Evolutionary conservation across 2,329 filamentous ascomycete species (phyloP).

Genomic region (Nemania sp.): DNA sequence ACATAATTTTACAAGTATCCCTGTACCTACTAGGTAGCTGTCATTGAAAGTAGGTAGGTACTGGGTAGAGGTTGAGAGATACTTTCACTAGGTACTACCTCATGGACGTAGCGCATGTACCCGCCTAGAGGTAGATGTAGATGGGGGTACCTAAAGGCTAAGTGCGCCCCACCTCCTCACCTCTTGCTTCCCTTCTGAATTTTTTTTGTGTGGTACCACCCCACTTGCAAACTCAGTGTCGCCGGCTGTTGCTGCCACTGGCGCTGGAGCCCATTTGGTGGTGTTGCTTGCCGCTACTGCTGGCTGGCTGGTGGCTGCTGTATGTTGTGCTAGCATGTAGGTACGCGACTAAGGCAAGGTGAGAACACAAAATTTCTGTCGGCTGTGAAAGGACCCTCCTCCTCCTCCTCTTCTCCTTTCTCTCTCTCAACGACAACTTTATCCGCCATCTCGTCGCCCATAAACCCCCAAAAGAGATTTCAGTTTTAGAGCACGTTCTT

Average conservation of each 20-base stretch:
- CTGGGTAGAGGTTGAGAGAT: not conserved
- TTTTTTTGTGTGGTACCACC: conserved; percentile 35
- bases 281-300: not conserved
- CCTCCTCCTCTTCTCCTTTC: conserved; percentile 54
- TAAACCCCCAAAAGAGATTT: conserved; percentile 63
- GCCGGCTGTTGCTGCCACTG: conserved; percentile 19
- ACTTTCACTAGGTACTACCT: no score
- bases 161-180: conserved; percentile 17
- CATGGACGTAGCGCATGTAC: no score
- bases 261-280: not conserved
- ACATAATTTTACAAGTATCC: no score
- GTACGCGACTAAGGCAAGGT: conserved; percentile 43
- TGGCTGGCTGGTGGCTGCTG: not conserved
- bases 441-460: conserved; percentile 59
- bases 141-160: not conserved
- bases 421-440: conserved; percentile 61
- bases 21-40: no score
- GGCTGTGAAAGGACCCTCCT: conserved; percentile 45
- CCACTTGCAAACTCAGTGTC: conserved; percentile 21
- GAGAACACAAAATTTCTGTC: conserved; percentile 51
- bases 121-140: not conserved
- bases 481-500: conserved; percentile 63
- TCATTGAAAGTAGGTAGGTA: not conserved
- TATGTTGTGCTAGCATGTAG: conserved; percentile 15
- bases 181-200: conserved; percentile 8